Base-by-base conservation (phyloP, 192 early-diverging fungal genomes). In the Globomyces pollinis-pini region DNA sequence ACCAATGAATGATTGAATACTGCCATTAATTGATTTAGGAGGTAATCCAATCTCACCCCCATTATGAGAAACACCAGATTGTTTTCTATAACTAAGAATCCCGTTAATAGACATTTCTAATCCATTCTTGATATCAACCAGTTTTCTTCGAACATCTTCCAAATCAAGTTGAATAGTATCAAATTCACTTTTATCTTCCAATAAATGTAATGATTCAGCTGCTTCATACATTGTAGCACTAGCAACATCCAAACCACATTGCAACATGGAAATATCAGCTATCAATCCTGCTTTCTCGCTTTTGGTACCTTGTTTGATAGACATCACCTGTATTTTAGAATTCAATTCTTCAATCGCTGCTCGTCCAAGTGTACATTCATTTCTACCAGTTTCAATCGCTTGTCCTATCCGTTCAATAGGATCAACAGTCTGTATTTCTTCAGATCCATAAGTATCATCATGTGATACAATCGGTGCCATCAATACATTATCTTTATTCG, bases 181-280 rank as follows among this genome's bases (percentile, higher is more conserved):
- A 51, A 57, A 57, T 26, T 57, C 55, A 4, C 3, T 8, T 33
- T 38, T 41, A 13, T 20, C 23, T 6, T 15, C 6, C 6, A 4
- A 9, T 13, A 23, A 1, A 15, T 34, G 28, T 28, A 16, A 29
- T 29, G 16, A 15, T 23, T 57, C 55, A 6, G 29, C 26, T 30
- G 33, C 29, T 41, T 57, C 55, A 42, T 57, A 39, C 38, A 57
- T 31, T 21, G 28, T 57, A 2, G 55, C 55, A 41, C 18, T 33
- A n/a, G 55, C 55, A 12, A 57, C 55, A 57, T 57, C 55, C 26
- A 57, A 16, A 23, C 33, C 30, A 31, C 55, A 57, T 5, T 31
- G 24, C 13, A 57, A 24, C 55, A 57, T 57, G 8, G 24, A 31
- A 16, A 57, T 31, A 16, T 57, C 55, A 9, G 55, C 55, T 41